Evolutionary conservation across 306 rosid genomes (phyloP), one percentile per base, ranked within the genome.

Genomic region (Pterocarpus macrocarpus): DNA sequence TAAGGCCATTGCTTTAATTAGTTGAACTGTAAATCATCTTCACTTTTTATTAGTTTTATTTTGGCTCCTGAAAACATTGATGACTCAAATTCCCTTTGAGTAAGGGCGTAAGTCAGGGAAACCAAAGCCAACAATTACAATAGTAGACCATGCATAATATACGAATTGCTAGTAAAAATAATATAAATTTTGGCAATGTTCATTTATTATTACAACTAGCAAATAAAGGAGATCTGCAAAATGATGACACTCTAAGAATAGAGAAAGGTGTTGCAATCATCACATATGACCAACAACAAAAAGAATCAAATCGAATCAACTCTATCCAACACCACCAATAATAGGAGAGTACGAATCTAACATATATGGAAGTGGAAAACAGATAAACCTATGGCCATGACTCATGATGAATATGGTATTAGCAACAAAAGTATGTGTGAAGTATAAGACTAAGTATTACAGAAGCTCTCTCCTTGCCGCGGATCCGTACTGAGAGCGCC

Each of bases 391-490:
- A 61, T 30, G 66, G 35, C 9, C 55, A 47, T 38, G 55, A 11
- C 11, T 10, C 3, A 8, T 6, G 41, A 68, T 56, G 28, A 30
- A 1, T 12, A 53, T 36, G 14, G 6, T 50, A 33, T 3, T 4
- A 30, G 64, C 13, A 57, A 28, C 33, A 57, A 14, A 15, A 13
- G 16, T 4, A 10, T 43, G 47, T 43, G 47, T 43, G 4, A 43
- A 1, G 8, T 43, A 6, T 43, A 5, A 43, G 4, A 7, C 9
- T 43, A 43, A 10, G 5, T 45, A 75, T 84, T 82, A 94, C 35
- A 92, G 89, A 22, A 94, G 36, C 34, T 87, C 97, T 57, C 90
- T 72, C 80, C 97, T 80, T 12, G 90, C 90, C 0, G 78, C 83
- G 82, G 76, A 65, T 2, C 88, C 86, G 77, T 79, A 88, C 80